Evolutionary conservation across 108 stramenopile species (phyloP).

Genomic region (Mediolabrus comicus): DNA sequence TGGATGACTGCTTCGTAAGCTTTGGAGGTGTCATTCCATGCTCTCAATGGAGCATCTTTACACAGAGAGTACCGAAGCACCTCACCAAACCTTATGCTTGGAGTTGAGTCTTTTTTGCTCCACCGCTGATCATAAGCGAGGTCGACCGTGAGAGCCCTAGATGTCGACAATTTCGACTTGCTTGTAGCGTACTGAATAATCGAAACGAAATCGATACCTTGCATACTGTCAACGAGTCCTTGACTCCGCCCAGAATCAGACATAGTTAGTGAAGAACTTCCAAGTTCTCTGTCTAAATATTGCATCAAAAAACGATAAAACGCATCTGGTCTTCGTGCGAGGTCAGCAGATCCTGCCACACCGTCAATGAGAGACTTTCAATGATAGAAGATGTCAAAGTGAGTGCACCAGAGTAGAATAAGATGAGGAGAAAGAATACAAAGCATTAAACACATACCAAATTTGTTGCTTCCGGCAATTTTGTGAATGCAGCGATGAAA

Average conservation of each 20-base stretch:
- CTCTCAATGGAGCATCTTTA: slow-evolving; percentile 75
- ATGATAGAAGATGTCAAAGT: too few species aligned
- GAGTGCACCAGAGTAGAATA: too few species aligned
- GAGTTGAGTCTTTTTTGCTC: slow-evolving; percentile 10
- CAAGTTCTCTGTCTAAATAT: slow-evolving; percentile 71
- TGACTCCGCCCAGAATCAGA: background rate
- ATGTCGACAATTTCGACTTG: slow-evolving; percentile 53
- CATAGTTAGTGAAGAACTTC: background rate
- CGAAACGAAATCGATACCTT: slow-evolving; percentile 75
- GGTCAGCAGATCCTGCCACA: slow-evolving; percentile 64
- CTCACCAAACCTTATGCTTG: slow-evolving; percentile 57
- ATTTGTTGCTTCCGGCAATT: slow-evolving; percentile 74
- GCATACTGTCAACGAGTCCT: slow-evolving; percentile 57
- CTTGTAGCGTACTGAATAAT: slow-evolving; percentile 65
- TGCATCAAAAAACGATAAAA: slow-evolving; percentile 83
- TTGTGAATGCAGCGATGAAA: slow-evolving; percentile 61
- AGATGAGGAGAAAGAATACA: too few species aligned
- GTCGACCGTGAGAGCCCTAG: slow-evolving; percentile 68
- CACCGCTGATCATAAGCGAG: slow-evolving; percentile 64
- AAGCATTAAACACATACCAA: too few species aligned
- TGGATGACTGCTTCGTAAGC: slow-evolving; percentile 86
- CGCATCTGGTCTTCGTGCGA: slow-evolving; percentile 75
- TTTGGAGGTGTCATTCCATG: slow-evolving; percentile 64
- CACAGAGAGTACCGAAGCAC: slow-evolving; percentile 72
- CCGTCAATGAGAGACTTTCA: slow-evolving; percentile 84